Conservation (phyloP, 2,329 filamentous ascomycete genomes). For the Cladosporium sp. region DNA sequence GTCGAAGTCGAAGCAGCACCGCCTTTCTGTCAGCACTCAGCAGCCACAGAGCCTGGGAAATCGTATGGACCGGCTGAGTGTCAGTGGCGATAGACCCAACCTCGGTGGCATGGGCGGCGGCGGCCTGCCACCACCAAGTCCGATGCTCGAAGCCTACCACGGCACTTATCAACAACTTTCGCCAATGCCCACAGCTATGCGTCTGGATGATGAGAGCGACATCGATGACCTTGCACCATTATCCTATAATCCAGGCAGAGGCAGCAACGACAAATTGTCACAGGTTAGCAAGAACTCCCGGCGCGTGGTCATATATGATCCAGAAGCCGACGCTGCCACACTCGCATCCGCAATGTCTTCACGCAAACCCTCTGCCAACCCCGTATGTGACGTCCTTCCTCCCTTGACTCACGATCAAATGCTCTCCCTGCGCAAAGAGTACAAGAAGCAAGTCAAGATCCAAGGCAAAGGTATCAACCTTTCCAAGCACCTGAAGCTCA, state of each 20-base stretch:
- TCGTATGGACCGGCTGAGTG: conserved; percentile 45
- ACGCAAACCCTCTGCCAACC: conserved; percentile 61
- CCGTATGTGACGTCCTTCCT: conserved; percentile 79
- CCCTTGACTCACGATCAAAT: conserved; percentile 82
- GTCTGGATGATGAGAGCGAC: conserved; percentile 52
- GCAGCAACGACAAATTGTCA: conserved; percentile 17
- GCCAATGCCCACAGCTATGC: conserved; percentile 80
- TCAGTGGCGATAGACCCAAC: conserved; percentile 43
- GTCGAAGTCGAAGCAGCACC: conserved; percentile 16
- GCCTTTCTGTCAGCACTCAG: conserved; percentile 15
- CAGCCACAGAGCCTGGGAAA: conserved; percentile 32
- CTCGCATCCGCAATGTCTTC: conserved; percentile 73
- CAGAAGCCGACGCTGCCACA: conserved; percentile 69
- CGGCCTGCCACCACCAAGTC: conserved; percentile 66
- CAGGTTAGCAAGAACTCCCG: conserved; percentile 44
- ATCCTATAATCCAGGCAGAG: conserved; percentile 22
- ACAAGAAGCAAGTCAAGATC: conserved; percentile 84
- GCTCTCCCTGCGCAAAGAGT: conserved; percentile 78
- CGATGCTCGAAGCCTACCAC: conserved; percentile 84
- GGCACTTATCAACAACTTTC: conserved; percentile 93
- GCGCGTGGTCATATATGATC: conserved; percentile 76
- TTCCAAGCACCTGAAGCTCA: conserved; percentile 80
- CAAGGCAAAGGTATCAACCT: conserved; percentile 78
- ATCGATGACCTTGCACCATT: conserved; percentile 46
- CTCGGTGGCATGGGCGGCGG: conserved; percentile 34